A percentile compares a stretch with the other conserved stretches of the same genome.
phyloP scores from a whole-genome alignment of 306 rosid species.

The Lotus japonicus region DNA sequence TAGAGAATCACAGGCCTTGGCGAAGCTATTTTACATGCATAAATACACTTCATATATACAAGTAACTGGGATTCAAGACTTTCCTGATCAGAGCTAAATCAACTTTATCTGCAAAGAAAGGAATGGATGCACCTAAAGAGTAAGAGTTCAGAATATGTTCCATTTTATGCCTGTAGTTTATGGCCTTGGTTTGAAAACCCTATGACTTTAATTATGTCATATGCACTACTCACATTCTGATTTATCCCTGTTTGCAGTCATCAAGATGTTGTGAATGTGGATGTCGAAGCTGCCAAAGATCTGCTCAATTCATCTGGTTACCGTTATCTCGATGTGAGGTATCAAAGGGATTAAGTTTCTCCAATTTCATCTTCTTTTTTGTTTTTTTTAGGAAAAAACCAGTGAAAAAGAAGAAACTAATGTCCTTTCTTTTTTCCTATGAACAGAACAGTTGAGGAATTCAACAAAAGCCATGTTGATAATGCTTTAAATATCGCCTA shows the following conservation, averaged over 20 bases:
- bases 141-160: conserved; percentile 5
- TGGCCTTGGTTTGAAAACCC: not conserved
- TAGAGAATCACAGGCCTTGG: not conserved
- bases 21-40: not conserved
- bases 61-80: not conserved
- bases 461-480: conserved; percentile 30
- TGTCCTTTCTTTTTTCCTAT: not conserved
- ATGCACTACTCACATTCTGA: not conserved
- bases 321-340: conserved; percentile 36
- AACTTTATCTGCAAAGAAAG: not conserved
- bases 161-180: not conserved
- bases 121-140: conserved; percentile 25
- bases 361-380: not conserved
- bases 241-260: conserved; percentile 7
- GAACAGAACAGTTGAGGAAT: conserved; percentile 29
- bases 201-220: not conserved
- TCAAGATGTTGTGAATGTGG: conserved; percentile 19
- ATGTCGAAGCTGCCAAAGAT: conserved; percentile 25
- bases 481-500: conserved; percentile 31
- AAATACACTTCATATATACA: not conserved
- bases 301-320: conserved; percentile 20
- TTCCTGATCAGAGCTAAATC: not conserved
- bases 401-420: not conserved
- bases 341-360: not conserved
- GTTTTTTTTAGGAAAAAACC: not conserved